A percentile compares a stretch with the other conserved stretches of the same genome.
These are phyloP conservation scores for Talaromyces wortmannii DNA, from an alignment of 495 filamentous ascomycete genomes.

Conservation along the genomic window DNA sequence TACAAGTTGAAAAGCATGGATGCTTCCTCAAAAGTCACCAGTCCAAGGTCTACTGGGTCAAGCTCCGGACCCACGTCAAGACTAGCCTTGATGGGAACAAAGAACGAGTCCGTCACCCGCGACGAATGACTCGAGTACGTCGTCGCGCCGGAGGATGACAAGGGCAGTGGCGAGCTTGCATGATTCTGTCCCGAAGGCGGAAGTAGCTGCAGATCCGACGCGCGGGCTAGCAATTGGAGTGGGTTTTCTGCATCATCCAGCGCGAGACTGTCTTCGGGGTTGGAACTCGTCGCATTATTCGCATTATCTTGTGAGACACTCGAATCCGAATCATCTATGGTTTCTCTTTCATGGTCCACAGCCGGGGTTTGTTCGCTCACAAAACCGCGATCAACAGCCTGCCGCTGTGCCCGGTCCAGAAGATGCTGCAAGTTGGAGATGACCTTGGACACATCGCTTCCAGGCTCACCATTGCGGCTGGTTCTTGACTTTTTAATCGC, in stretches of 20 bases:
- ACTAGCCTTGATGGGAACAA: constrained; percentile 52
- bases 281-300: background rate
- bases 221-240: constrained; percentile 60
- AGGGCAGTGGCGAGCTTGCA: constrained; percentile 3
- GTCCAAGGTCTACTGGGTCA: constrained; percentile 61
- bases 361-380: background rate
- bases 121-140: background rate
- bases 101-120: constrained; percentile 34
- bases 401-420: constrained; percentile 37
- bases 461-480: constrained; percentile 25
- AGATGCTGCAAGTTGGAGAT: constrained; percentile 50
- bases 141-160: constrained; percentile 16
- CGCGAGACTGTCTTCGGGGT: constrained; percentile 43
- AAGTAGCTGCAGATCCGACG: constrained; percentile 59
- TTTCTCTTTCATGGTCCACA: too few relatives aligned
- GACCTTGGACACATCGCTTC: constrained; percentile 45
- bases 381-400: constrained; percentile 10
- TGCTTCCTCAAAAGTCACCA: constrained; percentile 55
- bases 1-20: constrained; percentile 59
- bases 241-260: constrained; percentile 71
- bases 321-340: background rate
- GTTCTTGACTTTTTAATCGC: constrained; percentile 55
- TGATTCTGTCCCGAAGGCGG: constrained; percentile 19
- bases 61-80: constrained; percentile 54
- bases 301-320: background rate